These are phyloP conservation scores for Populus tomentosa DNA, from an alignment of 441 rosid species.

Conservation along the genomic window DNA sequence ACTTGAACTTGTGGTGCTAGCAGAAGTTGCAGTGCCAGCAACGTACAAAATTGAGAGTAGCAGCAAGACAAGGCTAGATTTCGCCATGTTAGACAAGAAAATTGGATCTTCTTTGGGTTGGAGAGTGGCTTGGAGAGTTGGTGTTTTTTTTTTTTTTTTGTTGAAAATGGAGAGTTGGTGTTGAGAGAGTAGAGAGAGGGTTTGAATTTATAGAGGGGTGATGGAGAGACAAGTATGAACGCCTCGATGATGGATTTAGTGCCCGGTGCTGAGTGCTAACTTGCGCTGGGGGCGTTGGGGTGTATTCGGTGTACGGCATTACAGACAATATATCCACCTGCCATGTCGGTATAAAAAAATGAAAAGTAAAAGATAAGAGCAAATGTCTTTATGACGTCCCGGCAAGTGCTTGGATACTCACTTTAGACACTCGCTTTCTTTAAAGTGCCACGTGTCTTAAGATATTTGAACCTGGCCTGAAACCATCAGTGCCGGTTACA, in stretches of 20 bases:
- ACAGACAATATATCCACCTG: too few species aligned
- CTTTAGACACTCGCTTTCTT: neutral
- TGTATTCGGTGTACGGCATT: neutral
- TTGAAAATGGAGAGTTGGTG: neutral
- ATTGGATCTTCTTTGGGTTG: neutral
- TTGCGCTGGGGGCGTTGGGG: neutral
- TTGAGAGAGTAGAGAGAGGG: neutral
- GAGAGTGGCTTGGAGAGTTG: too few species aligned
- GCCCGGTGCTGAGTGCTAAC: neutral
- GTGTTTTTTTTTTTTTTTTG: too few species aligned
- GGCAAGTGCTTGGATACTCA: neutral
- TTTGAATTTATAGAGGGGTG: conserved; percentile 13
- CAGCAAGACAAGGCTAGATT: conserved; percentile 4
- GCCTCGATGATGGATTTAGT: too few species aligned
- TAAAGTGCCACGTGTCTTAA: too few species aligned
- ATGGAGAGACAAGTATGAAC: too few species aligned
- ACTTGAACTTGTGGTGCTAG: neutral
- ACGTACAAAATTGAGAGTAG: conserved; percentile 21
- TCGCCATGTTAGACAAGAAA: conserved; percentile 22
- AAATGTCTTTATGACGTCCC: neutral
- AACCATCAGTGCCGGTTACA: too few species aligned
- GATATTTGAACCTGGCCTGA: too few species aligned
- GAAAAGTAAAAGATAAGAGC: neutral
- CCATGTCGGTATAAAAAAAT: too few species aligned
- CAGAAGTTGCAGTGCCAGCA: conserved; percentile 13